These are phyloP conservation scores for Cordyceps javanica DNA, from an alignment of 2,329 filamentous ascomycete genomes.

Conservation along the genomic window DNA sequence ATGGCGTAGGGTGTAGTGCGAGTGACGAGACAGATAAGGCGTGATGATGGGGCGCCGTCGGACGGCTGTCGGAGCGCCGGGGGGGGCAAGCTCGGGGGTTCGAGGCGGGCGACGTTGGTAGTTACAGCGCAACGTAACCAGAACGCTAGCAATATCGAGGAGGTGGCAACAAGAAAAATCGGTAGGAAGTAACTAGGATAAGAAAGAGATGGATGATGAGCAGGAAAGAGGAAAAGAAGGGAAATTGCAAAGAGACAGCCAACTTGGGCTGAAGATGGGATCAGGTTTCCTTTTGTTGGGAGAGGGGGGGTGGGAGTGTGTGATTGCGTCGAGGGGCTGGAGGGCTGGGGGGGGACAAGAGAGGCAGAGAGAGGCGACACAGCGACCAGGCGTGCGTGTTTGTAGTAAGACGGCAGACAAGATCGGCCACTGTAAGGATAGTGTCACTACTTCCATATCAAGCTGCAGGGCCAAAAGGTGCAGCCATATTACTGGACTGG, in stretches of 20 bases:
- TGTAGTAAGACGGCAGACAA: not conserved
- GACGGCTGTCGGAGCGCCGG: constrained; percentile 9
- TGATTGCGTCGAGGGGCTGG: constrained; percentile 4
- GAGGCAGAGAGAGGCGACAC: not conserved
- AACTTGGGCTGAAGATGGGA: not conserved
- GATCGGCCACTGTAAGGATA: not conserved
- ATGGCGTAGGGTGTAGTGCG: not conserved
- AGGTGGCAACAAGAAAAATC: not conserved
- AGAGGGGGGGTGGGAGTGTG: constrained; percentile 1
- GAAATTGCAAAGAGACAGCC: not conserved
- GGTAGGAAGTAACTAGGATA: not conserved
- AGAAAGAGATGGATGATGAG: not conserved
- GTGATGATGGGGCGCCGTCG: constrained; percentile 9
- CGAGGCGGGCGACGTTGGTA: not conserved
- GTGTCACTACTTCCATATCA: not conserved
- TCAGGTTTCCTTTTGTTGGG: constrained; percentile 13
- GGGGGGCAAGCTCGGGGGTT: constrained; percentile 2
- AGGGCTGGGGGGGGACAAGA: no score
- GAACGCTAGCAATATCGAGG: not conserved
- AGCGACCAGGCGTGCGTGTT: not conserved
- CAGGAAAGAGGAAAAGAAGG: not conserved
- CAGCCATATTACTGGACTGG: not conserved
- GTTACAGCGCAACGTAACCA: not conserved
- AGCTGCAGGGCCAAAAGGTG: not conserved
- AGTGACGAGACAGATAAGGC: constrained; percentile 11